Conservation (phyloP, 768 basidiomycete genomes). For the Cantharellus anzutake region DNA sequence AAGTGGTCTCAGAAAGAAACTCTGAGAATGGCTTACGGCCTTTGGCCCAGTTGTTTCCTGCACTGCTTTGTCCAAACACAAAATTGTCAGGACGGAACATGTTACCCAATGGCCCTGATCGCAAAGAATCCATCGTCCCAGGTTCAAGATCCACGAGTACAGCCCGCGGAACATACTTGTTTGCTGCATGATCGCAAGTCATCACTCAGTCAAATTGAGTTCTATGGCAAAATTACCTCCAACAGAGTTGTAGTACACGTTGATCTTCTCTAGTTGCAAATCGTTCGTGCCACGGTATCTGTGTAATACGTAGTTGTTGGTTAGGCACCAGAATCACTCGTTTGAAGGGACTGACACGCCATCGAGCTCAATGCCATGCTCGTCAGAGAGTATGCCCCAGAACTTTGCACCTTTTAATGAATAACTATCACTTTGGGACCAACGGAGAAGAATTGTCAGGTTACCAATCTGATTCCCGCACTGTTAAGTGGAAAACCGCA, state of each 20-base stretch:
- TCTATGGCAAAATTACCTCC: slow-evolving; percentile 22
- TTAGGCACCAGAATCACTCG: background rate
- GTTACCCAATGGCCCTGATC: slow-evolving; percentile 71
- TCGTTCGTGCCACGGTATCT: slow-evolving; percentile 82
- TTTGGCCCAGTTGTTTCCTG: slow-evolving; percentile 99
- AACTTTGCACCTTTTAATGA: slow-evolving; percentile 58
- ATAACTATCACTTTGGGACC: background rate
- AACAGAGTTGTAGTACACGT: slow-evolving; percentile 96
- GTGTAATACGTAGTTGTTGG: background rate
- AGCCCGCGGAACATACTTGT: slow-evolving; percentile 97
- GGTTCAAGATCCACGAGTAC: slow-evolving; percentile 96
- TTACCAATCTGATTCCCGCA: slow-evolving; percentile 99
- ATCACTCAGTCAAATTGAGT: background rate
- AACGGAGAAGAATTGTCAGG: background rate
- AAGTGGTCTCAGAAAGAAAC: background rate
- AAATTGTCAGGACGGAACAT: slow-evolving; percentile 98
- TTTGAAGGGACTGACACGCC: slow-evolving; percentile 28
- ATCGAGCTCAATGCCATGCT: slow-evolving; percentile 90
- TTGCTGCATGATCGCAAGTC: slow-evolving; percentile 19
- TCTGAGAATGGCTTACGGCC: slow-evolving; percentile 50
- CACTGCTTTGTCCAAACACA: slow-evolving; percentile 94
- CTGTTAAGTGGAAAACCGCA: slow-evolving; percentile 18
- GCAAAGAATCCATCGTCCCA: slow-evolving; percentile 87
- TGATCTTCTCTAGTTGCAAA: slow-evolving; percentile 92
- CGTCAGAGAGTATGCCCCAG: slow-evolving; percentile 97